A percentile compares a stretch with the other conserved stretches of the same genome.
Evolutionary conservation across 768 basidiomycete genomes (phyloP).

Genomic region (Xerocomus potaroensis): DNA sequence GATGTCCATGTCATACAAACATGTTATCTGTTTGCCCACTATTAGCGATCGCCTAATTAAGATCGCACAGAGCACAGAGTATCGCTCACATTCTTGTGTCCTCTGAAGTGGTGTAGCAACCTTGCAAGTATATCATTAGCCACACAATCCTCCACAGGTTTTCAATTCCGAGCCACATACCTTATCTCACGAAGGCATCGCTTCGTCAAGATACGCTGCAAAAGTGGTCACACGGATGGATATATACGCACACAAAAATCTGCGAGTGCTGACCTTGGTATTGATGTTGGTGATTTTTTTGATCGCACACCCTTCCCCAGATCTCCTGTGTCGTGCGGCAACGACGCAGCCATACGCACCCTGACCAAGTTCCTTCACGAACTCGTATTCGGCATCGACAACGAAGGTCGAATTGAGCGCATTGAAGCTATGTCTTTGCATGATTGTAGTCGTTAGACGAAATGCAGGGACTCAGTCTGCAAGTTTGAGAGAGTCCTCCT

Average conservation of each 20-base stretch:
- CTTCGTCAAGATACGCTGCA: conserved; percentile 90
- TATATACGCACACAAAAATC: conserved; percentile 3
- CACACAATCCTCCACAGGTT: neutral
- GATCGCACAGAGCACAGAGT: conserved; percentile 22
- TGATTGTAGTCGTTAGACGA: conserved; percentile 27
- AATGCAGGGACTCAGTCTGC: neutral
- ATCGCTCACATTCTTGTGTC: conserved; percentile 86
- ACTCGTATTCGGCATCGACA: conserved; percentile 86
- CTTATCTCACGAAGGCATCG: conserved; percentile 93
- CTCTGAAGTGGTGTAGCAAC: conserved; percentile 94
- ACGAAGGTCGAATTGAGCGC: conserved; percentile 84
- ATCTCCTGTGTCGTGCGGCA: conserved; percentile 74
- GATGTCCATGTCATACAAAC: conserved; percentile 97
- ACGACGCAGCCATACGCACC: conserved; percentile 94
- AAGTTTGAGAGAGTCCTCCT: no score
- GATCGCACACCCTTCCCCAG: conserved; percentile 89
- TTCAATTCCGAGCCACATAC: conserved; percentile 37
- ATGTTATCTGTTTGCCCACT: conserved; percentile 68
- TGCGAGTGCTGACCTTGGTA: conserved; percentile 59
- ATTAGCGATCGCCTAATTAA: conserved; percentile 4
- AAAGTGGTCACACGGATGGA: conserved; percentile 3
- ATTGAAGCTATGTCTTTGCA: conserved; percentile 76
- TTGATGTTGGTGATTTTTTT: conserved; percentile 97
- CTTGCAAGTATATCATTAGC: conserved; percentile 38
- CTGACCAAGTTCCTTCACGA: conserved; percentile 95